phyloP scores from a whole-genome alignment of 2,329 filamentous ascomycete genomes.

The Ophiostoma fasciatum region DNA sequence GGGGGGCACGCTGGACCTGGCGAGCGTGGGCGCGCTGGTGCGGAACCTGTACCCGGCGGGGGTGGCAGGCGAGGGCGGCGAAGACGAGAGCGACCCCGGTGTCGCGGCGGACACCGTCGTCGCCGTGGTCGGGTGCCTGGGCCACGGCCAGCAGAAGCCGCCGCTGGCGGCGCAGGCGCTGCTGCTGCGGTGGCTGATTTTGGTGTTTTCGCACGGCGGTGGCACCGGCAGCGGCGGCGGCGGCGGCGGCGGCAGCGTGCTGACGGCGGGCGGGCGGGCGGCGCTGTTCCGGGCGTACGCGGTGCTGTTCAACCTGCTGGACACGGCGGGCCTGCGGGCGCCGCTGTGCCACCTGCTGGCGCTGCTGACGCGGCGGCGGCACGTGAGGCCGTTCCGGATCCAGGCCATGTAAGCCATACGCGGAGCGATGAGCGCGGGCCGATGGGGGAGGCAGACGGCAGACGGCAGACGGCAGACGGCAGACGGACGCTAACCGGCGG shows the following conservation, averaged over 20 bases:
- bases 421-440: too few species aligned
- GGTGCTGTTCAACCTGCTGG: slow-evolving; percentile 66
- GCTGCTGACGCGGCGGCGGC: slow-evolving; percentile 62
- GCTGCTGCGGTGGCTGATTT: slow-evolving; percentile 64
- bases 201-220: too few species aligned
- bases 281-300: slow-evolving; percentile 56
- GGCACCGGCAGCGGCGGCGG: too few species aligned
- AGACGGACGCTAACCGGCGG: slow-evolving; percentile 6
- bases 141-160: slow-evolving; percentile 63
- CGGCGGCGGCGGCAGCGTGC: too few species aligned
- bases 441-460: background rate
- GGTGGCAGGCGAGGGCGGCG: slow-evolving; percentile 36
- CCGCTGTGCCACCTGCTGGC: slow-evolving; percentile 65
- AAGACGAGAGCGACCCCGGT: background rate
- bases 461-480: too few species aligned
- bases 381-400: slow-evolving; percentile 73
- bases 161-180: slow-evolving; percentile 54
- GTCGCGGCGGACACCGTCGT: slow-evolving; percentile 48
- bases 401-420: slow-evolving; percentile 52
- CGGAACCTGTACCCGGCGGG: slow-evolving; percentile 64
- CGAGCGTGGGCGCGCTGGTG: slow-evolving; percentile 51
- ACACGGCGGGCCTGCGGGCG: slow-evolving; percentile 58
- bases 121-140: slow-evolving; percentile 56
- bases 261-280: too few species aligned
- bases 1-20: slow-evolving; percentile 56